Percentiles rank a stretch among this genome's conserved stretches.
These are phyloP conservation scores for Entamoeba nuttalli DNA, from an alignment of 208 protist genomes.

Conservation along the genomic window DNA sequence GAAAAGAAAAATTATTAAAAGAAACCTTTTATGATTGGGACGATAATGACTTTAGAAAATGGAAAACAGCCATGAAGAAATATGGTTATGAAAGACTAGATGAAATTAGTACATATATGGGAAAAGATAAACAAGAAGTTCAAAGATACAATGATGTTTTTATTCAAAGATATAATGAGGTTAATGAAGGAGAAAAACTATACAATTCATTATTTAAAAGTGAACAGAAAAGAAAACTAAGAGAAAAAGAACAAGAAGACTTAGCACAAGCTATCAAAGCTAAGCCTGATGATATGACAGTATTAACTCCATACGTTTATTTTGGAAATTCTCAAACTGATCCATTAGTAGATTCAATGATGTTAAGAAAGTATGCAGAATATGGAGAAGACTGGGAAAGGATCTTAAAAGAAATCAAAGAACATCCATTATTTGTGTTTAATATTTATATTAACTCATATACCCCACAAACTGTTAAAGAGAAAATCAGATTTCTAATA, in stretches of 20 bases:
- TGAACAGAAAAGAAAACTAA: not conserved
- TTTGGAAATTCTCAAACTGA: not conserved
- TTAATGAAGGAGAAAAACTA: not conserved
- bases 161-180: not conserved
- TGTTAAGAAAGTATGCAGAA: not conserved
- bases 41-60: slow-evolving; percentile 1
- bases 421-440: not conserved
- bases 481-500: not conserved
- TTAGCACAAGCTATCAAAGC: not conserved
- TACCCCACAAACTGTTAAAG: not conserved
- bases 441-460: not conserved
- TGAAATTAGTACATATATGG: not conserved
- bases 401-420: not conserved
- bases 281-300: not conserved
- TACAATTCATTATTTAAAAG: not conserved
- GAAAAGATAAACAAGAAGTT: not conserved
- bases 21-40: not conserved
- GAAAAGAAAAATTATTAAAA: not conserved
- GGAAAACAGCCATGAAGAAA: not conserved
- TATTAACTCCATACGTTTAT: not conserved
- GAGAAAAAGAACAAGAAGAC: not conserved
- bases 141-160: not conserved
- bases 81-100: not conserved
- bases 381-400: not conserved
- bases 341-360: not conserved